phyloP scores from a whole-genome alignment of 192 early-diverging fungal species.

The Paraglomus occultum region DNA sequence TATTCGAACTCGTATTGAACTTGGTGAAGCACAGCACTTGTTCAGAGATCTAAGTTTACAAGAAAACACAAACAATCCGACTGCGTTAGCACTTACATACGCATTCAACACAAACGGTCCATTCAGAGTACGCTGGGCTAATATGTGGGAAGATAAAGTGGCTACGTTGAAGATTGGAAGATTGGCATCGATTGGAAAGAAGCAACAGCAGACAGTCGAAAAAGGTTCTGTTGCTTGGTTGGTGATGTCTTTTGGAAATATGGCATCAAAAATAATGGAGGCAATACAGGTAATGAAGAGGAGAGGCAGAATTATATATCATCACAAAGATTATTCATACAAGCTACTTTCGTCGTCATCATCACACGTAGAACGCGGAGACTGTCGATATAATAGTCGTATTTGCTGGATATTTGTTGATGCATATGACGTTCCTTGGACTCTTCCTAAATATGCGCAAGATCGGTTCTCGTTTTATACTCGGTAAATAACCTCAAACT shows the following conservation, averaged over 20 bases:
- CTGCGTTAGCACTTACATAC: slow-evolving; percentile 48
- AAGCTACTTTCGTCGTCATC: not conserved
- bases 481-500: slow-evolving; percentile 40
- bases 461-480: slow-evolving; percentile 76
- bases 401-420: slow-evolving; percentile 75
- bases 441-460: slow-evolving; percentile 83
- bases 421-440: slow-evolving; percentile 74
- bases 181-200: slow-evolving; percentile 30
- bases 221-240: slow-evolving; percentile 56
- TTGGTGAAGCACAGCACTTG: slow-evolving; percentile 8
- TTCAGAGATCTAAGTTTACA: slow-evolving; percentile 8
- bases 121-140: slow-evolving; percentile 39
- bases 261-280: slow-evolving; percentile 59
- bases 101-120: slow-evolving; percentile 51
- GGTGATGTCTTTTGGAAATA: slow-evolving; percentile 49
- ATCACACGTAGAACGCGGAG: slow-evolving; percentile 58
- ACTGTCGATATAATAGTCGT: slow-evolving; percentile 79
- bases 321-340: not conserved
- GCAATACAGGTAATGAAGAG: slow-evolving; percentile 52
- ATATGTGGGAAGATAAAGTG: slow-evolving; percentile 54
- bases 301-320: not conserved
- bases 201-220: slow-evolving; percentile 36
- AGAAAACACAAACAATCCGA: not conserved
- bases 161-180: slow-evolving; percentile 42
- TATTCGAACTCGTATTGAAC: slow-evolving; percentile 29